Percentiles rank a stretch among this genome's conserved stretches.
phyloP scores from a whole-genome alignment of 2,329 filamentous ascomycete genomes.

The Colletotrichum acutatum region DNA sequence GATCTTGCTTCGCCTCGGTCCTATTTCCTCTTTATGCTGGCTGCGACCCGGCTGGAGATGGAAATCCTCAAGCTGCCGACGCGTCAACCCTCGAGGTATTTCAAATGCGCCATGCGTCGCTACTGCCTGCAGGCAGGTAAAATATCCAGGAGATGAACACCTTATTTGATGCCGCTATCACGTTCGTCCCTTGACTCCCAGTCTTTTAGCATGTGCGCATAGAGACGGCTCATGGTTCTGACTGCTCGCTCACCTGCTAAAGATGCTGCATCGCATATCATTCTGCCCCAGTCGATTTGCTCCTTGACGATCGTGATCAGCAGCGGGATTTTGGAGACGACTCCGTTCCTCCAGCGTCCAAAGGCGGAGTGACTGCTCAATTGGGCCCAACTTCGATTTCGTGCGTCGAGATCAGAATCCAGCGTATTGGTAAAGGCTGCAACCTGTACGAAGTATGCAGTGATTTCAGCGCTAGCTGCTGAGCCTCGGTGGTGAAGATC shows the following conservation, averaged over 20 bases:
- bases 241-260: constrained; percentile 19
- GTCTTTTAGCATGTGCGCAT: too few species aligned
- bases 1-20: constrained; percentile 13
- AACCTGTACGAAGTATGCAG: constrained; percentile 59
- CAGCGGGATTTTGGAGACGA: constrained; percentile 66
- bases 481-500: constrained; percentile 70
- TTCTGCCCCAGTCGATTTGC: constrained; percentile 61
- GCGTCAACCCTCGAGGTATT: constrained; percentile 4
- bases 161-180: neutral
- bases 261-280: constrained; percentile 58
- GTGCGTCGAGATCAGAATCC: constrained; percentile 58
- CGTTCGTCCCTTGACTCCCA: constrained; percentile 22
- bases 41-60: neutral
- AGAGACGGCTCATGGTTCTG: too few species aligned
- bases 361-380: constrained; percentile 64
- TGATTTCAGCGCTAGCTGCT: constrained; percentile 69
- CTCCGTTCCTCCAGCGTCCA: constrained; percentile 50
- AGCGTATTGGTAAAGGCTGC: constrained; percentile 53
- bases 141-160: neutral
- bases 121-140: neutral
- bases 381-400: constrained; percentile 68
- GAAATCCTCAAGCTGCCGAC: neutral
- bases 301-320: constrained; percentile 66
- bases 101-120: neutral
- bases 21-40: constrained; percentile 14